These are phyloP conservation scores for Zangia roseola DNA, from an alignment of 768 basidiomycete genomes.

Conservation along the genomic window DNA sequence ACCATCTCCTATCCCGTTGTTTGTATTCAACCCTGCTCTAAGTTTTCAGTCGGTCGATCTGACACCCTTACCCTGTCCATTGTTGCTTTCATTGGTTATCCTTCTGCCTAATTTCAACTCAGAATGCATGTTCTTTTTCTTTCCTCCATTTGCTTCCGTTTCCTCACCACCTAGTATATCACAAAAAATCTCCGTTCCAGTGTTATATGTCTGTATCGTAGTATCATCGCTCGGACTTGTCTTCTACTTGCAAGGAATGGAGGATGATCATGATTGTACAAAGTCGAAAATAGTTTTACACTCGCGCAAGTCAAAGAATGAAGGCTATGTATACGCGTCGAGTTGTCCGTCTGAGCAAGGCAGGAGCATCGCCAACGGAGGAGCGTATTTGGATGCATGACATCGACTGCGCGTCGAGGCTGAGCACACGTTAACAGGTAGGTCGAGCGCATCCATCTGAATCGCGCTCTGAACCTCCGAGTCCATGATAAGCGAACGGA, in stretches of 20 bases:
- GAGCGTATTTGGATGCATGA: not conserved
- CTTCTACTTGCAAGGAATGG: conserved; percentile 18
- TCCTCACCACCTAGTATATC: conserved; percentile 20
- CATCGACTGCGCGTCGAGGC: not conserved
- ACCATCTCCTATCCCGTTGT: conserved; percentile 14
- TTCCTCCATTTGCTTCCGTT: conserved; percentile 1
- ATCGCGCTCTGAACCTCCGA: no score
- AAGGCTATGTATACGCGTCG: no score
- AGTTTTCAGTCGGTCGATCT: conserved; percentile 13
- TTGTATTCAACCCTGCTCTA: conserved; percentile 23
- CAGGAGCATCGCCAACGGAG: conserved; percentile 3
- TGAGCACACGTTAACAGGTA: not conserved
- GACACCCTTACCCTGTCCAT: conserved; percentile 11
- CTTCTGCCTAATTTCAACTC: conserved; percentile 5
- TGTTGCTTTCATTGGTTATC: conserved; percentile 20
- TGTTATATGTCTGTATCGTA: conserved; percentile 33
- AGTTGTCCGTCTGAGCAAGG: conserved; percentile 7
- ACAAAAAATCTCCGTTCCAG: conserved; percentile 24
- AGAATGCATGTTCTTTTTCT: not conserved
- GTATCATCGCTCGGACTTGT: conserved; percentile 17
- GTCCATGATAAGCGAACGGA: no score
- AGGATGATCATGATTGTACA: conserved; percentile 27
- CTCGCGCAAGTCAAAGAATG: not conserved
- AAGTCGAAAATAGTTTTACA: conserved; percentile 15
- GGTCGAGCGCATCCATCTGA: no score